Base-by-base conservation (phyloP, 2,329 filamentous ascomycete genomes). In the Zymoseptoria tritici region DNA sequence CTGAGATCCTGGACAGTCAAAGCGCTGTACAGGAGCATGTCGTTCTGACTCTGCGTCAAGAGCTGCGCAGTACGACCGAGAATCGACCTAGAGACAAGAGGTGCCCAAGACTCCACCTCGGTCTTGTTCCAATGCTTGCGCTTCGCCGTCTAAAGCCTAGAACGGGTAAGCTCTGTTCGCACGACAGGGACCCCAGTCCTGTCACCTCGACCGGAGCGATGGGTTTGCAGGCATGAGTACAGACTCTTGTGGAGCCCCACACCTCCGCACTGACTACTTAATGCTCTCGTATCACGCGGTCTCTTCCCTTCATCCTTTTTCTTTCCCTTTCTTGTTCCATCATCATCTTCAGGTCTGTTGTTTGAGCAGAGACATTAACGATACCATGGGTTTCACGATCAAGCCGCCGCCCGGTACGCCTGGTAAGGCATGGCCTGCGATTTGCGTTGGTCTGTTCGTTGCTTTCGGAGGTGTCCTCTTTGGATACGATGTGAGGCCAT, bases 371-470 rank as follows among this genome's bases (percentile, higher is more conserved):
- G 36, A n/a, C 4, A 42, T 16, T 16, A 46, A n/a, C 36, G 36
- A 46, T 68, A 67, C 59, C 57, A 80, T 80, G 78, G 72, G 72
- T 67, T 67, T 80, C 66, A 65, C 72, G 55, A 62, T 80, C 63
- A 77, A 74, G 64, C 79, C 76, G 63, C 79, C 79, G 16, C 73
- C 73, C 55, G 74, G 78, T 68, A 75, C 76, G 51, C 68, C 72
- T 29, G 79, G 79, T 62, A 76, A 76, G 54, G 75, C 79, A 31
- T 70, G 73, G 66, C 79, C 79, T 52, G 78, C 79, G 56, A 80
- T 81, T 66, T 46, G 68, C 21, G 73, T 77, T 49, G 73, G 70
- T 59, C 68, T 77, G 13, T 80, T 78, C 62, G 77, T 79, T 9
- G 70, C 71, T n/a, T 73, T 73, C 60, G 71, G 70, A 26, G 20